phyloP scores from a whole-genome alignment of 2,329 filamentous ascomycete species.

The Didymella pinodella region DNA sequence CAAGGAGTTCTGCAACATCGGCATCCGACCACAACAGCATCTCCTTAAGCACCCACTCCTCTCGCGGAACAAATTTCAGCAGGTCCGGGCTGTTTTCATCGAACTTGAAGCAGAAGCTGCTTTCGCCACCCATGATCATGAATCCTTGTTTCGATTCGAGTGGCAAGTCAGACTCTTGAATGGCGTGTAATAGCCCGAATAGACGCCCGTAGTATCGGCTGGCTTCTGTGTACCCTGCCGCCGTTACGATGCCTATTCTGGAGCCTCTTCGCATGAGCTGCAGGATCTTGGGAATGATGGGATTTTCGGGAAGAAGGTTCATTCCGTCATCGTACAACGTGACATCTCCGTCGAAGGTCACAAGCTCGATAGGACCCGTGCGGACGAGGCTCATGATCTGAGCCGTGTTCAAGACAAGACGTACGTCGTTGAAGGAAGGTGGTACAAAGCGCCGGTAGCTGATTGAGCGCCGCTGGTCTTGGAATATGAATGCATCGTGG shows the following conservation, averaged over 20 bases:
- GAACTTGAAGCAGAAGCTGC: conserved; percentile 92
- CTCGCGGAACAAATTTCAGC: conserved; percentile 69
- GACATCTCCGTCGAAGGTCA: conserved; percentile 97
- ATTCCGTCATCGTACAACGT: conserved; percentile 88
- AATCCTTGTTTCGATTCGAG: conserved; percentile 76
- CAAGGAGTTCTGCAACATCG: conserved; percentile 81
- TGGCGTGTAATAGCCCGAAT: conserved; percentile 83
- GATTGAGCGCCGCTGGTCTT: conserved; percentile 85
- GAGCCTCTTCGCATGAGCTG: conserved; percentile 79
- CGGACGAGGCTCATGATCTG: conserved; percentile 91
- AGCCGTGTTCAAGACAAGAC: conserved; percentile 91
- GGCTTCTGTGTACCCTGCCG: conserved; percentile 90
- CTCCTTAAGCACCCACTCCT: conserved; percentile 77
- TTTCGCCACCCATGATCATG: conserved; percentile 93
- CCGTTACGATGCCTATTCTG: conserved; percentile 93
- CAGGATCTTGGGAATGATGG: conserved; percentile 73
- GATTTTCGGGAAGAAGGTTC: conserved; percentile 76
- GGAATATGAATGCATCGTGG: conserved; percentile 89
- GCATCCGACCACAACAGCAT: conserved; percentile 79
- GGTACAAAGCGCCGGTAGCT: conserved; percentile 91
- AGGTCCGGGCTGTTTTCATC: conserved; percentile 69
- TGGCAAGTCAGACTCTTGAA: conserved; percentile 71
- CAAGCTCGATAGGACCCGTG: conserved; percentile 75
- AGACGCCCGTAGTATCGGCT: conserved; percentile 86
- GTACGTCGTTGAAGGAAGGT: conserved; percentile 95